Base-by-base conservation (phyloP, 768 basidiomycete genomes). In the Psilocybe azurescens region DNA sequence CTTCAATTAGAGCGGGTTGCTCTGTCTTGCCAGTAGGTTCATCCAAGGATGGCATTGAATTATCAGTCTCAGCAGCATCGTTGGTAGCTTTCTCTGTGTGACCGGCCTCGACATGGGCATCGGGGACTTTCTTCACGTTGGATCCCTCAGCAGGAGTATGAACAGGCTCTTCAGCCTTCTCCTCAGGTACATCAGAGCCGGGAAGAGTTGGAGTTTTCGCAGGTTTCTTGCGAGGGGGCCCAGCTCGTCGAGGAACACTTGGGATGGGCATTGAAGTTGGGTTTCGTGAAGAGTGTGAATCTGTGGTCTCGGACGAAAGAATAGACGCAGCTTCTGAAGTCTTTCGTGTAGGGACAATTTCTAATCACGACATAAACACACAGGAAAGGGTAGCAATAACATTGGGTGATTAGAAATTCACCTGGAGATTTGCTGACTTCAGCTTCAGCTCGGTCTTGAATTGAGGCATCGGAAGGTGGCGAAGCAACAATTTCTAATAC, bases 181-280 rank as follows among this genome's bases (percentile, higher is more conserved):
- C 65, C 69, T 74, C 68, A 2, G 63, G 65, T n/a, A 65, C 62
- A 13, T 70, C 69, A 14, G 70, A 63, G 57, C 70, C 64, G 16
- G 71, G 62, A 0, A 67, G 66, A 39, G 62, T 61, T 33, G 85
- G 81, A 72, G 52, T 32, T 13, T 86, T 89, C 51, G 77, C 77
- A 5, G 80, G 70, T 69, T 90, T 90, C 75, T 82, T 87, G 46
- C 92, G 80, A 8, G 93, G 93, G 52, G 90, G 91, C 3, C 82
- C 92, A 28, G 90, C 83, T 4, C 93, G 84, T 48, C 89, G 86
- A 47, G 93, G 92, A 16, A 79, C 88, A 13, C 85, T 83, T 13
- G 92, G 91, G 3, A 91, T 79, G 20, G 92, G 91, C 88, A 94
- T 93, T 0, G 86, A 79, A 5, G 78, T 63, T 16, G 85, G 84